Evolutionary conservation across 495 filamentous ascomycete genomes (phyloP).

Genomic region (Aspergillus homomorphus): DNA sequence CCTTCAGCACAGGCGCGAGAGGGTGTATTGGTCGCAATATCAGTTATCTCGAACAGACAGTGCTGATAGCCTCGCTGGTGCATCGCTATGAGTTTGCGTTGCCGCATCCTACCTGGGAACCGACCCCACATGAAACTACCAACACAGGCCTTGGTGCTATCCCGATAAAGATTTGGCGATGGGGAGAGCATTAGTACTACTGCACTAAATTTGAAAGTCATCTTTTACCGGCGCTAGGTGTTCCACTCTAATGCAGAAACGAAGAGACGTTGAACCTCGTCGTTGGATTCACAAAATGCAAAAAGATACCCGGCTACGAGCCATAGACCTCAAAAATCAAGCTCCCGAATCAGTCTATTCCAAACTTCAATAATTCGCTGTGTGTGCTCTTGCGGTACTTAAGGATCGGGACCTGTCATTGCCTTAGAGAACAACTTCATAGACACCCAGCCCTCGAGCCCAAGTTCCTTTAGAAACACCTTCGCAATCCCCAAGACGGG

Average conservation of each 20-base stretch:
- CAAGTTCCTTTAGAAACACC: constrained; percentile 57
- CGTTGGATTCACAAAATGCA: too few relatives aligned
- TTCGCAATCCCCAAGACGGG: constrained; percentile 39
- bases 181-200: constrained; percentile 1
- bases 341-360: constrained; percentile 35
- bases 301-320: too few relatives aligned
- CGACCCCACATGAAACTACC: not conserved
- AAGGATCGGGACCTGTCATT: constrained; percentile 50
- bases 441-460: constrained; percentile 66
- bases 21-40: constrained; percentile 47
- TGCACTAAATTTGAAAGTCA: too few relatives aligned
- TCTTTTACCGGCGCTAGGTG: too few relatives aligned
- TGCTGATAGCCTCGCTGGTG: constrained; percentile 35
- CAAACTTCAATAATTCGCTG: constrained; percentile 55
- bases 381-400: constrained; percentile 59
- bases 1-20: constrained; percentile 38
- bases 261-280: too few relatives aligned
- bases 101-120: not conserved
- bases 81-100: constrained; percentile 33
- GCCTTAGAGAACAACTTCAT: constrained; percentile 63
- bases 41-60: constrained; percentile 36
- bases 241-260: too few relatives aligned
- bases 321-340: constrained; percentile 5
- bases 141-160: not conserved
- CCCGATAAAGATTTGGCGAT: not conserved